Conservation (phyloP, 352 stramenopile species). For the Nothophytophthora sp. region DNA sequence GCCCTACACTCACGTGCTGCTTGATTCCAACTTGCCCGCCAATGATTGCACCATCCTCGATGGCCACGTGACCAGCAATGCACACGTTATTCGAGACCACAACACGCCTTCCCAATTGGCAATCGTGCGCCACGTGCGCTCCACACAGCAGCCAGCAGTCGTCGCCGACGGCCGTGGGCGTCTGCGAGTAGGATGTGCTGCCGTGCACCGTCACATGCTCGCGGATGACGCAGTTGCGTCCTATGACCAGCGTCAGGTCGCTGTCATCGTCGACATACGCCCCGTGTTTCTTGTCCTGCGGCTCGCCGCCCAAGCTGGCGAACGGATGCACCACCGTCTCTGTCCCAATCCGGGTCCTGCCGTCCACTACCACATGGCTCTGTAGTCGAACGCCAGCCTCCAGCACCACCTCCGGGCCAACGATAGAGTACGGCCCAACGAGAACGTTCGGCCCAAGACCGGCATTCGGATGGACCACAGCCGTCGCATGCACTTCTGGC, state of each 20-base stretch:
- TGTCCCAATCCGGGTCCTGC: constrained; percentile 52
- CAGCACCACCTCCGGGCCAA: constrained; percentile 74
- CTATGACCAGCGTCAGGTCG: constrained; percentile 44
- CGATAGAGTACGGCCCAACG: constrained; percentile 70
- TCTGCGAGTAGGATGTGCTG: constrained; percentile 68
- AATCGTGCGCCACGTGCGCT: constrained; percentile 77
- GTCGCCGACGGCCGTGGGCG: constrained; percentile 64
- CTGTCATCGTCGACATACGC: constrained; percentile 8
- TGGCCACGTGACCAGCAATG: constrained; percentile 77
- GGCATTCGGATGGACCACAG: constrained; percentile 68
- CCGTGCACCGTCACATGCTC: constrained; percentile 87
- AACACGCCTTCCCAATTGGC: constrained; percentile 57
- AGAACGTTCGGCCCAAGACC: constrained; percentile 57
- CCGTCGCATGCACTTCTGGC: constrained; percentile 58
- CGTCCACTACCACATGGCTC: constrained; percentile 78
- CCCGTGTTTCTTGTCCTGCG: constrained; percentile 83
- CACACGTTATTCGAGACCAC: constrained; percentile 86
- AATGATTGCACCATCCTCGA: constrained; percentile 76
- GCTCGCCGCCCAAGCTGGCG: constrained; percentile 68
- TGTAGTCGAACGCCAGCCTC: constrained; percentile 64
- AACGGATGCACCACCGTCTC: constrained; percentile 73
- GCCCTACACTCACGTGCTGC: constrained; percentile 72
- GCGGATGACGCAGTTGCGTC: constrained; percentile 74
- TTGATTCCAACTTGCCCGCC: constrained; percentile 80
- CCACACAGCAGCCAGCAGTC: constrained; percentile 82